These are phyloP conservation scores for Camellia sinensis DNA, from an alignment of 148 eudicot species.

Conservation along the genomic window DNA sequence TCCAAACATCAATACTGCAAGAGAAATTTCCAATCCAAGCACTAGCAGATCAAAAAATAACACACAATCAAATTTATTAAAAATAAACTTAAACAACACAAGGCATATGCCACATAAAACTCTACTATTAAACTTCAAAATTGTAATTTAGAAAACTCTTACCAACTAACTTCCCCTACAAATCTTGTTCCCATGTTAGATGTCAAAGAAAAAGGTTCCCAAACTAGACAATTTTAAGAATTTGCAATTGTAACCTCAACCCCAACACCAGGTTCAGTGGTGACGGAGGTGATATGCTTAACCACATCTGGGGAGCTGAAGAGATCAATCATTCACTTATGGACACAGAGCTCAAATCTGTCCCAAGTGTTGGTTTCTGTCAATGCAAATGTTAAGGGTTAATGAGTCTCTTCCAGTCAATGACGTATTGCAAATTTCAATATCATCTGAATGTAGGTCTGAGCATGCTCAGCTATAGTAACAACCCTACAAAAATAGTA, in stretches of 20 bases:
- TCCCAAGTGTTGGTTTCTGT: conserved; percentile 81
- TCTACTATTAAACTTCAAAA: background rate
- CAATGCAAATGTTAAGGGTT: background rate
- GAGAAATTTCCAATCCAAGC: background rate
- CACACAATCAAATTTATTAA: background rate
- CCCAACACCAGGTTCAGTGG: conserved; percentile 81
- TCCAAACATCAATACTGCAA: no score
- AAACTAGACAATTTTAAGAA: conserved; percentile 31
- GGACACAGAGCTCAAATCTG: conserved; percentile 79
- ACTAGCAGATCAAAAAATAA: background rate
- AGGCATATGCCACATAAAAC: background rate
- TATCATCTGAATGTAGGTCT: background rate
- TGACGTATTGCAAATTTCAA: background rate
- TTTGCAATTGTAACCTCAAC: conserved; percentile 89
- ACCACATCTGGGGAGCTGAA: conserved; percentile 88
- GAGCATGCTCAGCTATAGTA: background rate
- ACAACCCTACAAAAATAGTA: background rate
- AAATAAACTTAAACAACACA: background rate
- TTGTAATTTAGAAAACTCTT: background rate
- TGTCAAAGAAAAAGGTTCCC: background rate
- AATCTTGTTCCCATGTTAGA: background rate
- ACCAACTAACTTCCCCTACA: background rate
- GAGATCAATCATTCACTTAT: conserved; percentile 83
- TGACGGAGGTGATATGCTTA: conserved; percentile 87
- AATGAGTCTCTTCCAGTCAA: background rate